Evolutionary conservation across 1,139 yeast genomes (phyloP), one percentile per base, ranked within the genome.

Genomic region (Geotrichum europaeum): DNA sequence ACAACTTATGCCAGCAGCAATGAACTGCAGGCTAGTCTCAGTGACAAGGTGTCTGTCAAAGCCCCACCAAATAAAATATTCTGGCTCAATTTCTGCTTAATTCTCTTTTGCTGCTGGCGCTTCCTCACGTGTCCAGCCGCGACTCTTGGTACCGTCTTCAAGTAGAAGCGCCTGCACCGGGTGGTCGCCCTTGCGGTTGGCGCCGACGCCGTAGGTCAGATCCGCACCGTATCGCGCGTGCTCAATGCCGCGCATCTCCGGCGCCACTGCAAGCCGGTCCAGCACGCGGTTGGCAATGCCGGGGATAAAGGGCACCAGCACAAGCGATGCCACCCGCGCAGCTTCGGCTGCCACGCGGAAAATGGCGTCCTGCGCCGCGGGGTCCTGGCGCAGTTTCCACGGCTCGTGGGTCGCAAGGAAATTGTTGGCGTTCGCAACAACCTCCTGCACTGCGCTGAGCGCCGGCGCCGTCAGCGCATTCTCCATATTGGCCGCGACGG

Each of bases 291-390:
- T 65, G 0, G 96, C 74, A 56, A 89, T 76, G 2, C 76, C 74
- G 0, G 98, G 98, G 55, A 89, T 83, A 32, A 92, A 78, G 1
- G 97, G 90, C 62, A 81, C 83, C 32, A 88, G 78, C 49, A 89
- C 70, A 13, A 94, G 83, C 0, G 94, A 80, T 18, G 83, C 71
- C 0, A 89, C 81, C 63, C 99, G 79, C 18, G 85, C 79, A 0
- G 85, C 80, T 67, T 94, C 98, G 13, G 89, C 81, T 0, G 89
- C 87, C 28, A 82, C 71, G 63, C 80, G 84, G 1, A 91, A 83
- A 15, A 84, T 80, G 25, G 74, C 72, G 3, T 73, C 75, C 49
- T 77, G 76, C 15, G 47, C 50, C n/a, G 32, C 45, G 53, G 73
- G 73, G 13, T 59, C 60, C 25, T 62, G 51, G 53, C 63, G 63